Evolutionary conservation across 192 early-diverging fungal species (phyloP), one percentile per base, ranked within the genome.

Genomic region (Geranomyces michiganensis): DNA sequence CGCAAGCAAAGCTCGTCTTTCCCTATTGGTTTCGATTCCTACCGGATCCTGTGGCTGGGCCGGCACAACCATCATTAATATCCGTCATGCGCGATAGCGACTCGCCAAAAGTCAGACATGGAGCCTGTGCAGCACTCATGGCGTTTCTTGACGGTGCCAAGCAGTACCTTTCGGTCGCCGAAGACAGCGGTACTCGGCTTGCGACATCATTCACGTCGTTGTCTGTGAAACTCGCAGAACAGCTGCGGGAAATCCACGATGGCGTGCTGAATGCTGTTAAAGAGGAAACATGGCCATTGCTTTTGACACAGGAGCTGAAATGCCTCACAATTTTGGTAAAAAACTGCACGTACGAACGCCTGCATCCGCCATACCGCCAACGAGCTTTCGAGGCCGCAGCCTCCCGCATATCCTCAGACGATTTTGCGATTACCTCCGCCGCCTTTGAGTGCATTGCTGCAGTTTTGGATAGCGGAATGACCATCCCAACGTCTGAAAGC

Each of bases 121-220:
- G 70, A 12, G 79, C 79, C 21, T 69, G 62, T 46, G 68, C 62
- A 29, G 76, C 72, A 3, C 29, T 84, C 1, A 48, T 56, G 41
- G 44, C 76, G 17, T 74, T 84, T 36, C 58, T 81, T 17, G 71
- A 75, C 13, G 80, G 75, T 17, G 75, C 78, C 7, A 70, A 77
- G 60, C 62, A 69, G 51, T 82, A 84, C 59, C 68, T 84, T 6
- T 66, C 75, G 13, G 70, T 84, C 21, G 82, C 82, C 0, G 74
- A 67, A n/a, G 71, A 76, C 30, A 69, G 14, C n/a, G 19, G 4
- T 49, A 61, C 15, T 58, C 59, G 41, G n/a, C 21, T 44, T 13
- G 29, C 24, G 48, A 53, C 71, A 4, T 49, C 73, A 3, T 82
- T 76, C 53, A 84, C 76, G 6, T 71, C 82, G 4, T 71, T 84